phyloP scores from a whole-genome alignment of 768 basidiomycete genomes.

The Boletus rubropictus region DNA sequence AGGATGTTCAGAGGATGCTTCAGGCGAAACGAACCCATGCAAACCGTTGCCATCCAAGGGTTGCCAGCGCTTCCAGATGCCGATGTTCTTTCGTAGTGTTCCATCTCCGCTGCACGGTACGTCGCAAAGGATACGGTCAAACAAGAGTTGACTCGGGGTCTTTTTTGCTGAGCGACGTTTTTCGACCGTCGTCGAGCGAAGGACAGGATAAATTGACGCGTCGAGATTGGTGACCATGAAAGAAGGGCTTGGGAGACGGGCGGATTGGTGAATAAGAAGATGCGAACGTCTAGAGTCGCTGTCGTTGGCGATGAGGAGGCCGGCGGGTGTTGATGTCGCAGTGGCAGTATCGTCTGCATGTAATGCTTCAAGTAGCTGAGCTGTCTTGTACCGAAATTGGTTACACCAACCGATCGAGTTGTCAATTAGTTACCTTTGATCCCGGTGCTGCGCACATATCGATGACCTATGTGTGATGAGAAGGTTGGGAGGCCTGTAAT shows the following conservation, averaged over 20 bases:
- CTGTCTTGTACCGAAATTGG: constrained; percentile 50
- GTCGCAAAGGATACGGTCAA: constrained; percentile 92
- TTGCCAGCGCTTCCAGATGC: constrained; percentile 92
- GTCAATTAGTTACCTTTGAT: constrained; percentile 60
- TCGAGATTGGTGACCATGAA: constrained; percentile 96
- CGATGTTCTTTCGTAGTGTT: constrained; percentile 88
- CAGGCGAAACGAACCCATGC: constrained; percentile 55
- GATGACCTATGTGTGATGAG: constrained; percentile 50
- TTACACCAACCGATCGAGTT: not conserved
- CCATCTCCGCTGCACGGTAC: constrained; percentile 99
- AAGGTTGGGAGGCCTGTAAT: not conserved
- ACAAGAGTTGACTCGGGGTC: constrained; percentile 53
- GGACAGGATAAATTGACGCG: constrained; percentile 76
- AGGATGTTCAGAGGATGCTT: not conserved
- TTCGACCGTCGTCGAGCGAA: constrained; percentile 33
- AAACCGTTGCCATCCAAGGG: constrained; percentile 86
- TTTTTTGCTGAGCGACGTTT: constrained; percentile 33
- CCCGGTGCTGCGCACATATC: constrained; percentile 99
- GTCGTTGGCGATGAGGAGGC: constrained; percentile 92
- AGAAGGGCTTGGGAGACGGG: constrained; percentile 84
- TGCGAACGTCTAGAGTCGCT: constrained; percentile 91
- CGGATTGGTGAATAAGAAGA: constrained; percentile 95
- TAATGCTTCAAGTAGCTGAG: constrained; percentile 92
- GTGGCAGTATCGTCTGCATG: constrained; percentile 71
- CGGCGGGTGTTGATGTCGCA: constrained; percentile 65